Evolutionary conservation across 2,329 filamentous ascomycete species (phyloP).

Genomic region (Fusarium sp.): DNA sequence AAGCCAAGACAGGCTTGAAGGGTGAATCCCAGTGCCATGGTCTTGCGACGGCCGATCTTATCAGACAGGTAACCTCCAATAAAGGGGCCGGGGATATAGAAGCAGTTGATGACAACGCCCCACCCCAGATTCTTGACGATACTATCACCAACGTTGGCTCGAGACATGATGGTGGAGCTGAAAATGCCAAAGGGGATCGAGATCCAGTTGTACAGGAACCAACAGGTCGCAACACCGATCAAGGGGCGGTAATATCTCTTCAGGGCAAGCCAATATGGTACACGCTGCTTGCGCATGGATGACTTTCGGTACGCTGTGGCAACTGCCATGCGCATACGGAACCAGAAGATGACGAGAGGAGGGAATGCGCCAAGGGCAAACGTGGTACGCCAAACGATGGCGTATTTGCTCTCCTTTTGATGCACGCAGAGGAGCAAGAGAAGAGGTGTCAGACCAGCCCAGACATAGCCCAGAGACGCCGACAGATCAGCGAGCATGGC

Average conservation of each 20-base stretch:
- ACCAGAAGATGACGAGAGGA: slow-evolving; percentile 67
- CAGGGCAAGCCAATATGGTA: slow-evolving; percentile 64
- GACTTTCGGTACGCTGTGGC: slow-evolving; percentile 65
- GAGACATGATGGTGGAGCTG: slow-evolving; percentile 65
- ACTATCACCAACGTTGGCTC: slow-evolving; percentile 58
- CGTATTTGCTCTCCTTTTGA: slow-evolving; percentile 58
- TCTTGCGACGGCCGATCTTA: slow-evolving; percentile 64
- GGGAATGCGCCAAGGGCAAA: slow-evolving; percentile 67
- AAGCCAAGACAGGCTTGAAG: slow-evolving; percentile 64
- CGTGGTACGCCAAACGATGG: slow-evolving; percentile 65
- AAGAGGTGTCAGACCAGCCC: slow-evolving; percentile 64
- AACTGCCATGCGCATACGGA: slow-evolving; percentile 67
- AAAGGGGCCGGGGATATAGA: slow-evolving; percentile 65
- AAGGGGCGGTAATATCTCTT: slow-evolving; percentile 66
- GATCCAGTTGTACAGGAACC: slow-evolving; percentile 71
- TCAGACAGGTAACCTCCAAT: slow-evolving; percentile 65
- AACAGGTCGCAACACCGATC: slow-evolving; percentile 63
- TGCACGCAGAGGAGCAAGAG: slow-evolving; percentile 66
- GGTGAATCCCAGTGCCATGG: slow-evolving; percentile 66
- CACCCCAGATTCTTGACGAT: slow-evolving; percentile 61
- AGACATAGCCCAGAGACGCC: slow-evolving; percentile 66
- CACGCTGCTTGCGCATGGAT: slow-evolving; percentile 61
- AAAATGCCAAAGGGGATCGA: slow-evolving; percentile 71
- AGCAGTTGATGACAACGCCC: slow-evolving; percentile 65
- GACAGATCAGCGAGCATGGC: slow-evolving; percentile 69